A percentile compares a stretch with the other conserved stretches of the same genome.
These are phyloP conservation scores for Fusarium sp. DNA, from an alignment of 2,329 filamentous ascomycete genomes.

Conservation along the genomic window DNA sequence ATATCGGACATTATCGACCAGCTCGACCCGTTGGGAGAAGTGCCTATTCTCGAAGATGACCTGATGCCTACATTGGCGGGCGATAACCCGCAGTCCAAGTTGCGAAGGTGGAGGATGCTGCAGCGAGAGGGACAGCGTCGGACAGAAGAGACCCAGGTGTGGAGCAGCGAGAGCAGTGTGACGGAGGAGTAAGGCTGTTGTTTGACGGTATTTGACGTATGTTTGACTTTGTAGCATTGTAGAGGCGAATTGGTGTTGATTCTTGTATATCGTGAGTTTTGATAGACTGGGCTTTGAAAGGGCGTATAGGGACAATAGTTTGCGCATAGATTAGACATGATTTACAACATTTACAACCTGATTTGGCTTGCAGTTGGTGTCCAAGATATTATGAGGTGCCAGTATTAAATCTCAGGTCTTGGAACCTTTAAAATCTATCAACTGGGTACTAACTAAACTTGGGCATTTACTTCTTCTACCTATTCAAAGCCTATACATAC, in stretches of 20 bases:
- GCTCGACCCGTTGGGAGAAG: conserved; percentile 50
- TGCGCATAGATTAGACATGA: neutral
- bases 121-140: conserved; percentile 32
- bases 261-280: conserved; percentile 2
- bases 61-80: conserved; percentile 46
- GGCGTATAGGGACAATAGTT: conserved; percentile 2
- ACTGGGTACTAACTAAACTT: too few relatives aligned
- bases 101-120: conserved; percentile 38
- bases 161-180: conserved; percentile 29
- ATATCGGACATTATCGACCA: conserved; percentile 50
- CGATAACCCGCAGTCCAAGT: conserved; percentile 41
- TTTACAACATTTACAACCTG: too few relatives aligned
- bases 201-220: neutral
- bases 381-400: too few relatives aligned
- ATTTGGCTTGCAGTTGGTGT: too few relatives aligned
- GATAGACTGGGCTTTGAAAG: neutral
- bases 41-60: conserved; percentile 50
- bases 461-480: too few relatives aligned
- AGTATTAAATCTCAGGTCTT: too few relatives aligned
- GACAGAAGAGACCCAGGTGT: conserved; percentile 20
- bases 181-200: conserved; percentile 19
- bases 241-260: conserved; percentile 29
- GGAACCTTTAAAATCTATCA: too few relatives aligned
- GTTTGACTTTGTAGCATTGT: conserved; percentile 18
- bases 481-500: too few relatives aligned